Conservation (phyloP, 441 rosid species). For the Populus hybrid region DNA sequence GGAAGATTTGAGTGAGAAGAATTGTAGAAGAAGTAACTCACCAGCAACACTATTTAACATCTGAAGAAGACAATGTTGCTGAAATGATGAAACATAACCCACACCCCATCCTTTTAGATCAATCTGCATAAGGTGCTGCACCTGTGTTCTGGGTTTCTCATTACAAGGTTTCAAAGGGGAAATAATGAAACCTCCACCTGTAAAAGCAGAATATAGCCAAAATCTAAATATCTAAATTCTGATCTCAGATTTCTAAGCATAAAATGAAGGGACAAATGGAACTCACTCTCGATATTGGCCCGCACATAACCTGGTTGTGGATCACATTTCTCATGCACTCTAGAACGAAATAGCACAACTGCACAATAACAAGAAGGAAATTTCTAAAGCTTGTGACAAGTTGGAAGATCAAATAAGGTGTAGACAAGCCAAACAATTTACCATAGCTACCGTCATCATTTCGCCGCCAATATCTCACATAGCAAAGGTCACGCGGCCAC, state of each 20-base stretch:
- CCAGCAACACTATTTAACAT: constrained; percentile 98
- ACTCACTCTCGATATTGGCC: constrained; percentile 96
- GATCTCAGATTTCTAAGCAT: constrained; percentile 6
- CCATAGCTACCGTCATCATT: constrained; percentile 99
- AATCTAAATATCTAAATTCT: constrained; percentile 1
- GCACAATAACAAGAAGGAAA: constrained; percentile 34
- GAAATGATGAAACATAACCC: constrained; percentile 91
- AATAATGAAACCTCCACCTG: constrained; percentile 98
- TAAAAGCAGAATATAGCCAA: constrained; percentile 20
- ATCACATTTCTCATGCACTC: constrained; percentile 95
- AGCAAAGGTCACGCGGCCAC: constrained; percentile 99
- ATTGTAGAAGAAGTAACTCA: constrained; percentile 36
- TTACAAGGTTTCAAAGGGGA: constrained; percentile 81
- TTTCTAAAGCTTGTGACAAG: constrained; percentile 16
- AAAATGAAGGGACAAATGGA: constrained; percentile 16
- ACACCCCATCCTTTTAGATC: constrained; percentile 99
- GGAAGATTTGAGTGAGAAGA: constrained; percentile 2
- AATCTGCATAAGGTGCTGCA: constrained; percentile 96
- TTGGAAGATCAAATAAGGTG: constrained; percentile 17
- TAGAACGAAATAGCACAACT: constrained; percentile 98
- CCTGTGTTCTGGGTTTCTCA: constrained; percentile 90
- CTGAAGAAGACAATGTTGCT: constrained; percentile 98
- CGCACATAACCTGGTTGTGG: constrained; percentile 97
- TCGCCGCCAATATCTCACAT: constrained; percentile 97
- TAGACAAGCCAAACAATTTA: constrained; percentile 26